Conservation (phyloP, 441 rosid genomes). For the Breynia disticha region DNA sequence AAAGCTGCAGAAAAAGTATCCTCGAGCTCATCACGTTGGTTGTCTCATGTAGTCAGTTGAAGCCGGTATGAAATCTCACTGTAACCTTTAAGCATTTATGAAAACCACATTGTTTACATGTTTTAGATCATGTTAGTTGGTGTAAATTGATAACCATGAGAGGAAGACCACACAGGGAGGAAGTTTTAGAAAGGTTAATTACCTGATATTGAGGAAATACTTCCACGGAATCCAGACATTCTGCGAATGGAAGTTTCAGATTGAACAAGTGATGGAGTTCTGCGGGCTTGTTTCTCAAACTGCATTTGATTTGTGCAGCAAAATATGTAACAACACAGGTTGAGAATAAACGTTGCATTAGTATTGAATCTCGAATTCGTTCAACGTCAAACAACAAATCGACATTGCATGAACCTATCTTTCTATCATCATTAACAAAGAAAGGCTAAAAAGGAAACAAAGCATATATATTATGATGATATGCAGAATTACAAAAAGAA, state of each 20-base stretch:
- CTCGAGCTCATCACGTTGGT: conserved; percentile 65
- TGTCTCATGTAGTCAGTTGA: conserved; percentile 58
- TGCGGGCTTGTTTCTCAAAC: too few relatives aligned
- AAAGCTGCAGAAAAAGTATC: conserved; percentile 50
- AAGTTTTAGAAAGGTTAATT: too few relatives aligned
- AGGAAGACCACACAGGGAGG: too few relatives aligned
- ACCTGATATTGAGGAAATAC: too few relatives aligned
- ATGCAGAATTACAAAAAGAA: conserved; percentile 10
- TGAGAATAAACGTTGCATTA: conserved; percentile 8
- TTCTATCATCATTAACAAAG: conserved; percentile 11
- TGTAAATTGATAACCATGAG: too few relatives aligned
- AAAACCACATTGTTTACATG: neutral
- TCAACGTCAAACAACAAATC: conserved; percentile 17
- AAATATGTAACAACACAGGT: too few relatives aligned
- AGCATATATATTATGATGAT: conserved; percentile 6
- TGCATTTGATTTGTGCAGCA: too few relatives aligned
- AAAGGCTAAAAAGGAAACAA: neutral
- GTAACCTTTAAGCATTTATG: conserved; percentile 8
- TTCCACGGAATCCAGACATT: too few relatives aligned
- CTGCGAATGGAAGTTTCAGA: too few relatives aligned
- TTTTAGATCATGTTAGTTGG: too few relatives aligned
- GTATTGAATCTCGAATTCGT: conserved; percentile 10
- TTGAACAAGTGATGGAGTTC: too few relatives aligned
- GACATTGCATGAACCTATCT: conserved; percentile 20
- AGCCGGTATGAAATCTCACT: conserved; percentile 4